These are phyloP conservation scores for Amaranthus cruentus DNA, from an alignment of 148 eudicot genomes.

Conservation along the genomic window DNA sequence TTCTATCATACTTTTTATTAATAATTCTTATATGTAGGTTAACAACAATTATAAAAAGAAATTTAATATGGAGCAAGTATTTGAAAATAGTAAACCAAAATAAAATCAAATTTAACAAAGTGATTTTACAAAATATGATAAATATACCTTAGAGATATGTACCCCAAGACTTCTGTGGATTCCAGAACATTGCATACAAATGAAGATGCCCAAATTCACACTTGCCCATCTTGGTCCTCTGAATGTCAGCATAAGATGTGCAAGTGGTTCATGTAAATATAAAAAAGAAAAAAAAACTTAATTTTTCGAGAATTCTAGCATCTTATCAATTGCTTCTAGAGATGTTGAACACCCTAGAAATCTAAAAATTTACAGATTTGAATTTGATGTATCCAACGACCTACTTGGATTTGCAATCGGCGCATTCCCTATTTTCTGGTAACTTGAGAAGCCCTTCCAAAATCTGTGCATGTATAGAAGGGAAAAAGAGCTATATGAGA, in stretches of 20 bases:
- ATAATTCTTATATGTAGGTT: no score
- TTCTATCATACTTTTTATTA: no score
- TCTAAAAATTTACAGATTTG: background rate
- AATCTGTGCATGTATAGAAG: slow-evolving; percentile 42
- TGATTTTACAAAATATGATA: slow-evolving; percentile 3
- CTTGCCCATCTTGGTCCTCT: slow-evolving; percentile 99
- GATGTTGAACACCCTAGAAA: slow-evolving; percentile 3
- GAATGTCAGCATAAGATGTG: slow-evolving; percentile 21
- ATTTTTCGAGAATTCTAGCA: background rate
- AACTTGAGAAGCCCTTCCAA: slow-evolving; percentile 92
- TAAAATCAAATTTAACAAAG: background rate
- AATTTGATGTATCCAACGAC: slow-evolving; percentile 19
- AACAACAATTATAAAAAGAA: no score
- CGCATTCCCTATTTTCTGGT: slow-evolving; percentile 96
- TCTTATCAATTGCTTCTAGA: background rate
- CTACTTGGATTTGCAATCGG: slow-evolving; percentile 95
- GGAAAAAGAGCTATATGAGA: background rate
- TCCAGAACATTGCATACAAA: slow-evolving; percentile 99
- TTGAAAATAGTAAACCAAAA: no score
- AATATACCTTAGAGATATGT: slow-evolving; percentile 88
- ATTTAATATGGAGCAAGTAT: background rate
- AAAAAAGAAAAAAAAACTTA: no score
- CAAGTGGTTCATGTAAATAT: background rate
- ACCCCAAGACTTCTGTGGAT: slow-evolving; percentile 98
- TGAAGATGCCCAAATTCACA: slow-evolving; percentile 91